Percentiles rank a stretch among this genome's conserved stretches.
Evolutionary conservation across 768 basidiomycete species (phyloP).

Genomic region (Kwoniella pini): DNA sequence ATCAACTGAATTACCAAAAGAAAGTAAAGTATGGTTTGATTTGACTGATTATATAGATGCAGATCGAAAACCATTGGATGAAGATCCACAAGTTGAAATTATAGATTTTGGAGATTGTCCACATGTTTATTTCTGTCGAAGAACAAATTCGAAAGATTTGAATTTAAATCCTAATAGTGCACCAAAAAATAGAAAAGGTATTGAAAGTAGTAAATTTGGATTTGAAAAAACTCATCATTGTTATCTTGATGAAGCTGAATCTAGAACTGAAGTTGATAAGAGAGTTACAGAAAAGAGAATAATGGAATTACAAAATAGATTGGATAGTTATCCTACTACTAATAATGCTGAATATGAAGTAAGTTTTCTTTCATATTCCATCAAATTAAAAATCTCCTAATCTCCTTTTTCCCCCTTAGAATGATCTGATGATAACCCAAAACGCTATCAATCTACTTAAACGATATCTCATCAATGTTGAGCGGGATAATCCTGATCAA

Average conservation of each 20-base stretch:
- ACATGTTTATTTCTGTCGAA: constrained; percentile 73
- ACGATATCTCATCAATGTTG: background rate
- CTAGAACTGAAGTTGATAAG: constrained; percentile 68
- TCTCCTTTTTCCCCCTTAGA: background rate
- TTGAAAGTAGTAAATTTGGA: constrained; percentile 69
- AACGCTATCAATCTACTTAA: constrained; percentile 8
- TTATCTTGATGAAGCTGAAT: constrained; percentile 69
- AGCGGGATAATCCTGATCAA: constrained; percentile 9
- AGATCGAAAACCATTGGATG: constrained; percentile 63
- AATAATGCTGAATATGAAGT: background rate
- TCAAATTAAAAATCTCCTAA: no score
- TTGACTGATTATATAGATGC: constrained; percentile 79
- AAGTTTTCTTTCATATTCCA: background rate
- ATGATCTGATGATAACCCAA: constrained; percentile 7
- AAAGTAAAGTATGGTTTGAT: constrained; percentile 66
- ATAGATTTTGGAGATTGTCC: constrained; percentile 76
- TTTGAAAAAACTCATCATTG: constrained; percentile 79
- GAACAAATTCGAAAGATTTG: constrained; percentile 29
- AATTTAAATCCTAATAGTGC: constrained; percentile 5
- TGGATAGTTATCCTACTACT: constrained; percentile 12
- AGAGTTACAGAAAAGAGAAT: constrained; percentile 63
- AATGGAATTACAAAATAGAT: constrained; percentile 56
- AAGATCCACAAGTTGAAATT: constrained; percentile 65
- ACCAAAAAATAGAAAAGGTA: constrained; percentile 9
- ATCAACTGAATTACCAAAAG: constrained; percentile 34